phyloP scores from a whole-genome alignment of 2,329 filamentous ascomycete species.

The Xylaria sp. region DNA sequence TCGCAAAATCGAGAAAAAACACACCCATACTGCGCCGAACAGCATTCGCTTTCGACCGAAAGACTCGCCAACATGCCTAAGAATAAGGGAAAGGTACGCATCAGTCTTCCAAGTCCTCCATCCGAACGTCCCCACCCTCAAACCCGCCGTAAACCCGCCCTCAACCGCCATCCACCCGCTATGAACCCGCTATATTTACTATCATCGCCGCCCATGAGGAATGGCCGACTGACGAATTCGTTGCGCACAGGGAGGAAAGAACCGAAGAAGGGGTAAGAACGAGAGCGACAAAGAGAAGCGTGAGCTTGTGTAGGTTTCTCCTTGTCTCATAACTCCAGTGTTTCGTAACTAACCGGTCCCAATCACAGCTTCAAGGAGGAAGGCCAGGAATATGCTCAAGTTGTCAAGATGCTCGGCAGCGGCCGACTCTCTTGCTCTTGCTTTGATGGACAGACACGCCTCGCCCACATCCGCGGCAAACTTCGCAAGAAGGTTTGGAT shows the following conservation, averaged over 20 bases:
- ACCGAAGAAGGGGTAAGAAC: slow-evolving; percentile 97
- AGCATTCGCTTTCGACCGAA: slow-evolving; percentile 26
- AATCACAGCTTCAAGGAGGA: slow-evolving; percentile 82
- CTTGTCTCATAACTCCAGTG: neutral
- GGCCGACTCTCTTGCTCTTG: slow-evolving; percentile 90
- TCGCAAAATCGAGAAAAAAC: neutral
- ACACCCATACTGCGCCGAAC: neutral
- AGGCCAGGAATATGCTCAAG: slow-evolving; percentile 80
- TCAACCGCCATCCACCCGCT: neutral
- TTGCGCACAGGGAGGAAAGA: slow-evolving; percentile 84
- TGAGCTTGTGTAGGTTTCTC: slow-evolving; percentile 69
- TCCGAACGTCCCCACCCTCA: no score
- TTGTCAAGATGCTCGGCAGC: slow-evolving; percentile 95
- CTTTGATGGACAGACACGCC: slow-evolving; percentile 89
- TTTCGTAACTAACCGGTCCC: slow-evolving; percentile 1
- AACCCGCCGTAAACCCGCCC: slow-evolving; percentile 18
- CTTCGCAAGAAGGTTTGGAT: slow-evolving; percentile 99
- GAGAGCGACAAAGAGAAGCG: slow-evolving; percentile 99
- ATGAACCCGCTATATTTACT: neutral
- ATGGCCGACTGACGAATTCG: slow-evolving; percentile 36
- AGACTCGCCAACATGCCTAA: slow-evolving; percentile 76
- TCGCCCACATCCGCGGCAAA: slow-evolving; percentile 89
- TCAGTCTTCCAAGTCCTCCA: neutral
- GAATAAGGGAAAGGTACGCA: slow-evolving; percentile 96
- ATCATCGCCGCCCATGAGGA: neutral